Conservation (phyloP, 176 grass and related monocot genomes). For the Eremochloa ophiuroides region DNA sequence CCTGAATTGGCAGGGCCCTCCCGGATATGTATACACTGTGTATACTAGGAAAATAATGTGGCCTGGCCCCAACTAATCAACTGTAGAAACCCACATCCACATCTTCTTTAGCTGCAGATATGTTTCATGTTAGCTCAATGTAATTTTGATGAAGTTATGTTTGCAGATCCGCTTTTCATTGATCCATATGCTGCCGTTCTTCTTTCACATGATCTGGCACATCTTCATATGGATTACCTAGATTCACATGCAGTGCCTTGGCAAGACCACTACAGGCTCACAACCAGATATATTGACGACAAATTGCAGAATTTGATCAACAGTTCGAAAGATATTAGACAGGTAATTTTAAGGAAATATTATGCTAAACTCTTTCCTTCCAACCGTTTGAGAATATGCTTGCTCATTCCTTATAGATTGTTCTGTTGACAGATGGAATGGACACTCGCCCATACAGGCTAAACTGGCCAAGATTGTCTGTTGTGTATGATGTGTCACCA, state of each 20-base stretch:
- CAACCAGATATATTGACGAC: slow-evolving; percentile 85
- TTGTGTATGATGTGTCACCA: slow-evolving; percentile 82
- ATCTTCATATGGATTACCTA: slow-evolving; percentile 26
- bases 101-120: not conserved
- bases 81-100: too few relatives aligned
- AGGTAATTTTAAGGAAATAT: slow-evolving; percentile 82
- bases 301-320: slow-evolving; percentile 54
- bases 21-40: not conserved
- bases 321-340: slow-evolving; percentile 58
- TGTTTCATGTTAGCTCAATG: slow-evolving; percentile 4
- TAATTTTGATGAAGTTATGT: not conserved
- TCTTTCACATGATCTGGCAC: slow-evolving; percentile 39
- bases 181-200: slow-evolving; percentile 80
- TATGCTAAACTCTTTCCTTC: slow-evolving; percentile 9
- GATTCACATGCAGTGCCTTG: slow-evolving; percentile 18
- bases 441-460: slow-evolving; percentile 94
- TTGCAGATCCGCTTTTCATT: slow-evolving; percentile 81
- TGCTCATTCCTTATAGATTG: slow-evolving; percentile 87
- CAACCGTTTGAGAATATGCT: slow-evolving; percentile 11
- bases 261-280: slow-evolving; percentile 48
- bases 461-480: slow-evolving; percentile 68
- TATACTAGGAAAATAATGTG: too few relatives aligned
- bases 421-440: slow-evolving; percentile 98
- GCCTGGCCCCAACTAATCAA: too few relatives aligned
- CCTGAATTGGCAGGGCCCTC: too few relatives aligned